Base-by-base conservation (phyloP, 768 basidiomycete genomes). In the Tylopilus subfusipes region DNA sequence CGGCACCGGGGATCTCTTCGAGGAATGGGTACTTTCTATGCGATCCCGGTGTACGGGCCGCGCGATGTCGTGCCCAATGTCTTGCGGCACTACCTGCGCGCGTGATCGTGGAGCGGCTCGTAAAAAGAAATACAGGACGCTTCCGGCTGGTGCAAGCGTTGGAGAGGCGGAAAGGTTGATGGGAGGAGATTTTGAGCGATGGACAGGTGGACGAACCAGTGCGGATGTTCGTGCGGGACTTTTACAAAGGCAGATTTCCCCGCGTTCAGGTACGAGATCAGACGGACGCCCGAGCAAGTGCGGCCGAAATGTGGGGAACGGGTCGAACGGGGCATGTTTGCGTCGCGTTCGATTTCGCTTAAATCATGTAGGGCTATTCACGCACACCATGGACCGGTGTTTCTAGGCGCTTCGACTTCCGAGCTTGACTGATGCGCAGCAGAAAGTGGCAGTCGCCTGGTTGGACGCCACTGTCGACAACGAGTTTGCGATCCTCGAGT, bases 21-120 rank as follows among this genome's bases (percentile, higher is more conserved):
- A 90, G 60, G 88, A 90, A 66, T 90, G 88, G 87, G n/a, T 87
- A 82, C 65, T 76, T n/a, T 89, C 48, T 90, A 89, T 60, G 80
- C 85, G 14, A 83, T 89, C 59, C 80, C 82, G 0, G 78, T 88
- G 45, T 48, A 65, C 12, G 68, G 73, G 10, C 69, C 75, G 21
- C 58, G 58, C 22, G 88, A 90, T 57, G 73, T 89, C 11, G 63
- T 77, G 25, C 73, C 74, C 10, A 87, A 86, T 59, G 61, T 90
- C 45, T 68, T 76, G 61, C 69, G 87, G 52, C 90, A 86, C 63
- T 88, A 83, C 65, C 77, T 81, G 2, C 64, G 54, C 14, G 72
- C 76, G n/a, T n/a, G 11, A 67, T 84, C 33, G 78, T 80, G 5
- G 60, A 72, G 40, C 65, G 67, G 13, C 70, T 89, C 42, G 61